Percentiles rank a stretch among this genome's conserved stretches.
Conservation (phyloP, 805 yeast species). For the Sugiyamaella marilandica region DNA sequence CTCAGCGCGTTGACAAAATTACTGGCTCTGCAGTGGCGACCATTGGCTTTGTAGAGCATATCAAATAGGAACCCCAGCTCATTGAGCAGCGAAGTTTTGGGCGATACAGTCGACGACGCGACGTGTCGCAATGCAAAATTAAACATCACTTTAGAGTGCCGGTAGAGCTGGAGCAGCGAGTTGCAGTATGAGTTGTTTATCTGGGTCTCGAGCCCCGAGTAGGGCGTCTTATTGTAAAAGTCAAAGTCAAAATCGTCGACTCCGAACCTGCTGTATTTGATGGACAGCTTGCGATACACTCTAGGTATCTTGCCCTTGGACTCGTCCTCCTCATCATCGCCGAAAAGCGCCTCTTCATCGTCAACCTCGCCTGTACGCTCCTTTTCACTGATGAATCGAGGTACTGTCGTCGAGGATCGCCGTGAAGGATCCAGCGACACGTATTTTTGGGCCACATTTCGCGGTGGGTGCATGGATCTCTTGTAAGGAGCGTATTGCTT, state of each 20-base stretch:
- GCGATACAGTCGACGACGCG: not conserved
- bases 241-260: conserved; percentile 91
- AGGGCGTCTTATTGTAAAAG: conserved; percentile 67
- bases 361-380: conserved; percentile 30
- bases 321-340: conserved; percentile 13
- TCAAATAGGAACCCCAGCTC: conserved; percentile 89
- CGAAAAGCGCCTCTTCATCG: conserved; percentile 23
- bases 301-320: conserved; percentile 53
- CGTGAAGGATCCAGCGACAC: conserved; percentile 23
- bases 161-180: conserved; percentile 70
- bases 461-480: conserved; percentile 49
- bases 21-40: conserved; percentile 73
- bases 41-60: conserved; percentile 79
- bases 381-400: conserved; percentile 59
- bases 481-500: conserved; percentile 46
- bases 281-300: conserved; percentile 68
- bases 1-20: conserved; percentile 62
- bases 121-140: conserved; percentile 56
- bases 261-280: conserved; percentile 84
- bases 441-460: conserved; percentile 41
- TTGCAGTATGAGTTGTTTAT: conserved; percentile 74
- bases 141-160: conserved; percentile 70
- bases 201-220: conserved; percentile 87
- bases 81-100: conserved; percentile 45
- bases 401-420: conserved; percentile 32